phyloP scores from a whole-genome alignment of 352 stramenopile species.

The Phytophthora lateralis region DNA sequence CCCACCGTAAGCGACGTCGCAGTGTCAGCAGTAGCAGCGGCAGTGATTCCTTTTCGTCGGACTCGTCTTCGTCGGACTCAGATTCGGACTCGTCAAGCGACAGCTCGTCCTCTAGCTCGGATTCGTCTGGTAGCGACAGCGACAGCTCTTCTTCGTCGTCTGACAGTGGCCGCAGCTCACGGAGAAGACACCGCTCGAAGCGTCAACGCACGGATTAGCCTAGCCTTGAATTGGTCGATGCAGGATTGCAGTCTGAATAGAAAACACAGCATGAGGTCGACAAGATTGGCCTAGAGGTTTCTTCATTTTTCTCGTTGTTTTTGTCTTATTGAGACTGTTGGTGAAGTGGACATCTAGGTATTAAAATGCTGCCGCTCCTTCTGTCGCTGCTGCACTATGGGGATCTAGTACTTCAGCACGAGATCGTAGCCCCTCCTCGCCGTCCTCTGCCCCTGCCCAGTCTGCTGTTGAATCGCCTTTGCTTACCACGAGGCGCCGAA shows the following conservation, averaged over 20 bases:
- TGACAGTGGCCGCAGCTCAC: constrained; percentile 28
- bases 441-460: background rate
- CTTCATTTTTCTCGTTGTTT: constrained; percentile 14
- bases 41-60: constrained; percentile 30
- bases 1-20: constrained; percentile 30
- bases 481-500: constrained; percentile 90
- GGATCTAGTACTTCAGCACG: constrained; percentile 2
- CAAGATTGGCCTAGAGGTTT: constrained; percentile 4
- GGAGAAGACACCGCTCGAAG: constrained; percentile 40
- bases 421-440: background rate
- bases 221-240: no score
- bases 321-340: constrained; percentile 16
- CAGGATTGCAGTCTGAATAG: constrained; percentile 9
- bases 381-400: background rate
- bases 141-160: constrained; percentile 38
- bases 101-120: constrained; percentile 27
- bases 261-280: constrained; percentile 1
- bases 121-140: constrained; percentile 37
- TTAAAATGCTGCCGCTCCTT: constrained; percentile 8
- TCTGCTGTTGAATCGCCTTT: constrained; percentile 4
- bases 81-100: constrained; percentile 24
- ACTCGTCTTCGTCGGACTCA: constrained; percentile 37
- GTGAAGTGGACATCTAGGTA: constrained; percentile 1
- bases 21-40: constrained; percentile 43
- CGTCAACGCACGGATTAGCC: constrained; percentile 46